Evolutionary conservation across 2,329 filamentous ascomycete species (phyloP).

Genomic region (Zasmidium cellare): DNA sequence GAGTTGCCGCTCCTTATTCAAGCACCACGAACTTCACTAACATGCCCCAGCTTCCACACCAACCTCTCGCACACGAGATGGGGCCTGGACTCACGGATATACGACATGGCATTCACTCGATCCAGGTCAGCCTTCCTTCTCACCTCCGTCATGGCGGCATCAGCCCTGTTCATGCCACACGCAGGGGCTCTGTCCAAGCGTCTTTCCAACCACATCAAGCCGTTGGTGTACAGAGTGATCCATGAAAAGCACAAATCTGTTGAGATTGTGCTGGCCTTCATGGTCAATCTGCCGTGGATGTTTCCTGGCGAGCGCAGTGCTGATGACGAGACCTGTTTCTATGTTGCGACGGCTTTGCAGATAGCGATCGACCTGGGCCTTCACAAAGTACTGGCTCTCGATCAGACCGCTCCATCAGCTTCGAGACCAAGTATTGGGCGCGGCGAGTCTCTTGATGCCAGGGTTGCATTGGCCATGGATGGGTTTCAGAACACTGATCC

Average conservation of each 20-base stretch:
- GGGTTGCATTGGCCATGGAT: neutral
- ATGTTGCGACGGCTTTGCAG: neutral
- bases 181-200: neutral
- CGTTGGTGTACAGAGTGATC: neutral
- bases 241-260: neutral
- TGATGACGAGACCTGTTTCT: neutral
- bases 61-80: neutral
- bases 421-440: neutral
- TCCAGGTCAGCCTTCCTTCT: neutral
- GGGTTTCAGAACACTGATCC: neutral
- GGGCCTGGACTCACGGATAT: neutral
- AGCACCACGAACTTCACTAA: neutral
- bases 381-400: neutral
- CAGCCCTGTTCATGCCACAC: neutral
- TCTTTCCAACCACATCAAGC: neutral
- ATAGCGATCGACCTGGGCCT: neutral
- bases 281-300: neutral
- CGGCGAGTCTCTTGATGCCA: neutral
- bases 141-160: neutral
- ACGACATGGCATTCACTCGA: neutral
- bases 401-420: neutral
- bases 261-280: neutral
- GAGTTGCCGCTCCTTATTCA: neutral
- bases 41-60: neutral
- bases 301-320: neutral